Conservation (phyloP, 2,329 filamentous ascomycete species). For the Claviceps sp. region DNA sequence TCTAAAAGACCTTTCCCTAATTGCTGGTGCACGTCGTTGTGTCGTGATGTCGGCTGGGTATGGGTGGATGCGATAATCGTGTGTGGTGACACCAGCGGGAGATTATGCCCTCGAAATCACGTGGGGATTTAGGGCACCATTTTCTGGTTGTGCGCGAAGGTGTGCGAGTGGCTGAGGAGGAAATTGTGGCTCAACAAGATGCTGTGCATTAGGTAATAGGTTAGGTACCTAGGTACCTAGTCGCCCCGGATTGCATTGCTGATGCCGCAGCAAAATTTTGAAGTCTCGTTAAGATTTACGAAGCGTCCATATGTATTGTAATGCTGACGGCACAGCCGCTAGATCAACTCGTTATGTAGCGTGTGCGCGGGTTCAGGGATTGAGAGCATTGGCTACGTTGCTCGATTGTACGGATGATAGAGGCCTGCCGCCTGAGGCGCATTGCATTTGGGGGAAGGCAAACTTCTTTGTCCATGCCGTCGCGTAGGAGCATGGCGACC, state of each 20-base stretch:
- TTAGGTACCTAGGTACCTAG: too few relatives aligned
- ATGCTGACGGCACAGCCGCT: neutral
- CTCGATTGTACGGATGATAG: too few relatives aligned
- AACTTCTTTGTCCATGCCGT: too few relatives aligned
- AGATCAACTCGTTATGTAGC: too few relatives aligned
- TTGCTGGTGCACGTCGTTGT: slow-evolving; percentile 28
- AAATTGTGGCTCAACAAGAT: neutral
- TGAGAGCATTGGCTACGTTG: too few relatives aligned
- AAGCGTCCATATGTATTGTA: neutral
- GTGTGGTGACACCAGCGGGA: slow-evolving; percentile 20
- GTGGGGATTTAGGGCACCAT: slow-evolving; percentile 20
- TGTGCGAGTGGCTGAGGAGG: slow-evolving; percentile 1
- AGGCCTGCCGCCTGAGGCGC: too few relatives aligned
- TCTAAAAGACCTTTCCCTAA: slow-evolving; percentile 31
- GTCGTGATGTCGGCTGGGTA: slow-evolving; percentile 16
- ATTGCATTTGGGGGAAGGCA: too few relatives aligned
- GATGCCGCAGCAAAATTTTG: neutral
- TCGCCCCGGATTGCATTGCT: too few relatives aligned
- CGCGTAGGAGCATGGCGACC: too few relatives aligned
- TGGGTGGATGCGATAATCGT: slow-evolving; percentile 23
- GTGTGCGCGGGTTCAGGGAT: too few relatives aligned
- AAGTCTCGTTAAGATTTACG: too few relatives aligned
- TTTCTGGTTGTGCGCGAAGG: neutral
- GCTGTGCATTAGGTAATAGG: too few relatives aligned
- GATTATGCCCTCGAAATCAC: slow-evolving; percentile 24